These are phyloP conservation scores for Cercophora sp. DNA, from an alignment of 495 filamentous ascomycete species.

Conservation along the genomic window DNA sequence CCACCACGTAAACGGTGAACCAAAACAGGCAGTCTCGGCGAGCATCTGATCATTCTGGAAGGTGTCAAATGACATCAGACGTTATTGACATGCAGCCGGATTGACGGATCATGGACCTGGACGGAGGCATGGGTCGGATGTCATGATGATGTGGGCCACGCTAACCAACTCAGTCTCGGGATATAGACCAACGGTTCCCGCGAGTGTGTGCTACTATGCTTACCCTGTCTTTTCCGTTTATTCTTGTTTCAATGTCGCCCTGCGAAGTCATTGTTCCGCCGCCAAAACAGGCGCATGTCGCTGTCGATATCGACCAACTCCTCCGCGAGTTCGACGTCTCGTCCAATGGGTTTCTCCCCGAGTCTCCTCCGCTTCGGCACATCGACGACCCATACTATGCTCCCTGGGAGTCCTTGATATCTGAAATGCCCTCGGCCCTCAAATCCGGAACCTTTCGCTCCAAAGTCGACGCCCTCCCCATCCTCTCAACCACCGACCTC, in stretches of 20 bases:
- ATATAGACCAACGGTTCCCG: too few species aligned
- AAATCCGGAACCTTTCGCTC: slow-evolving; percentile 61
- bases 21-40: too few species aligned
- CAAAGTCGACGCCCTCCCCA: slow-evolving; percentile 63
- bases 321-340: slow-evolving; percentile 26
- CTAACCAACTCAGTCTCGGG: too few species aligned
- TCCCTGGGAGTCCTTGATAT: slow-evolving; percentile 71
- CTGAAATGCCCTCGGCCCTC: slow-evolving; percentile 64
- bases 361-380: slow-evolving; percentile 59
- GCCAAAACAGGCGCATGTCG: not conserved
- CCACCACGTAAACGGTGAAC: too few species aligned
- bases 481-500: slow-evolving; percentile 23
- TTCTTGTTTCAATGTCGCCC: slow-evolving; percentile 21
- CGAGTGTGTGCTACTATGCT: too few species aligned
- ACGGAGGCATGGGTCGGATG: not conserved
- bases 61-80: slow-evolving; percentile 8
- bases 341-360: slow-evolving; percentile 70
- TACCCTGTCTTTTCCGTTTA: too few species aligned
- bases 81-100: not conserved
- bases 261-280: slow-evolving; percentile 8
- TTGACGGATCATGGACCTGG: not conserved
- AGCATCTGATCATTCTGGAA: too few species aligned
- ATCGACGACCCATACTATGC: slow-evolving; percentile 74
- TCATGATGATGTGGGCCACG: not conserved
- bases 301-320: not conserved